A percentile compares a stretch with the other conserved stretches of the same genome.
phyloP scores from a whole-genome alignment of 495 filamentous ascomycete genomes.

The Bombardia bombarda region DNA sequence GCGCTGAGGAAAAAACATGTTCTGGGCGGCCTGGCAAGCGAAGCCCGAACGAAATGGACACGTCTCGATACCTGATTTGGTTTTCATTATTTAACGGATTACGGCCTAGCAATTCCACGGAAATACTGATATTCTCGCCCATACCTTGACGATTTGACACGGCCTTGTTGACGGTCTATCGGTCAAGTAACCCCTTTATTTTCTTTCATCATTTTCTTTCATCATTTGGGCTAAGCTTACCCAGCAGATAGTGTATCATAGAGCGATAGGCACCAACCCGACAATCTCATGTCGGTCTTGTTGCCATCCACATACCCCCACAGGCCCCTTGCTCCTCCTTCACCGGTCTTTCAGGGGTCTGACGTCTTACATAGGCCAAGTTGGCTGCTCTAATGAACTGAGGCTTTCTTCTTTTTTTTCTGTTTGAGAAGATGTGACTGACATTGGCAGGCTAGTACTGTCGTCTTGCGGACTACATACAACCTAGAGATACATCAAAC shows the following conservation, averaged over 20 bases:
- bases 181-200: too few relatives aligned
- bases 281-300: slow-evolving; percentile 1
- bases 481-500: too few relatives aligned
- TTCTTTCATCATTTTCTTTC: background rate
- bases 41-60: too few relatives aligned
- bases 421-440: slow-evolving; percentile 5
- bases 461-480: too few relatives aligned
- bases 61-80: too few relatives aligned
- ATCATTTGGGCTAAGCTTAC: slow-evolving; percentile 1
- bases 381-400: slow-evolving; percentile 8
- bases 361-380: slow-evolving; percentile 8
- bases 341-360: background rate
- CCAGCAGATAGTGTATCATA: slow-evolving; percentile 6
- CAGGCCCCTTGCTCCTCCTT: background rate
- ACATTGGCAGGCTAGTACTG: slow-evolving; percentile 1
- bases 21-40: too few relatives aligned
- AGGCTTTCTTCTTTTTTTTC: slow-evolving; percentile 4
- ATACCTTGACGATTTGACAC: too few relatives aligned
- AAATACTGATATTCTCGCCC: too few relatives aligned
- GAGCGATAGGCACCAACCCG: slow-evolving; percentile 1
- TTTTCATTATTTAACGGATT: too few relatives aligned
- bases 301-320: background rate
- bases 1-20: too few relatives aligned
- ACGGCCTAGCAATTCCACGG: too few relatives aligned
- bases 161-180: too few relatives aligned